Evolutionary conservation across 345 rosid species (phyloP).

Genomic region (Eucalyptus viminalis): DNA sequence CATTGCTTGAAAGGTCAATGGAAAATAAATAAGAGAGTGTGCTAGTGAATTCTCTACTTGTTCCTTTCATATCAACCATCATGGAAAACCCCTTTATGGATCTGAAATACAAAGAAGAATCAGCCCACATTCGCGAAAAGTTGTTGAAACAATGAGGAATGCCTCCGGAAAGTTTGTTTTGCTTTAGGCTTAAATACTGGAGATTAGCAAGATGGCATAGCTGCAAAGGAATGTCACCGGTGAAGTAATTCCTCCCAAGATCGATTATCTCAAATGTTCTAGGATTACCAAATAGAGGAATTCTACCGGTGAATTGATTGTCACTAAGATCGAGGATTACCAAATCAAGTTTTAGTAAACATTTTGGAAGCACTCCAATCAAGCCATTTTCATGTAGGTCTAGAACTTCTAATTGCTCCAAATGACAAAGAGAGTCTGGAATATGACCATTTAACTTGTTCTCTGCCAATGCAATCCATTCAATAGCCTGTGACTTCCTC

Average conservation of each 20-base stretch:
- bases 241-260: neutral
- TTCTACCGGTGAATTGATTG: neutral
- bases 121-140: neutral
- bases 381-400: neutral
- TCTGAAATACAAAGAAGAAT: neutral
- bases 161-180: neutral
- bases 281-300: neutral
- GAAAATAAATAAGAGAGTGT: neutral
- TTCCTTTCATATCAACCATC: neutral
- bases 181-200: neutral
- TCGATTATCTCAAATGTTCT: neutral
- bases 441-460: neutral
- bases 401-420: neutral
- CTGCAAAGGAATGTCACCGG: neutral
- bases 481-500: rapidly evolving
- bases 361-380: neutral
- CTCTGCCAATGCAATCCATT: neutral
- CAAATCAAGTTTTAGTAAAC: neutral
- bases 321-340: neutral
- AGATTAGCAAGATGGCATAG: neutral
- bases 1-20: neutral
- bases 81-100: neutral
- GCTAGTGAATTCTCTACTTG: neutral
- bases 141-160: neutral
- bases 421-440: neutral